Evolutionary conservation across 176 grass and related monocot species (phyloP).

Genomic region (Lolium perenne): DNA sequence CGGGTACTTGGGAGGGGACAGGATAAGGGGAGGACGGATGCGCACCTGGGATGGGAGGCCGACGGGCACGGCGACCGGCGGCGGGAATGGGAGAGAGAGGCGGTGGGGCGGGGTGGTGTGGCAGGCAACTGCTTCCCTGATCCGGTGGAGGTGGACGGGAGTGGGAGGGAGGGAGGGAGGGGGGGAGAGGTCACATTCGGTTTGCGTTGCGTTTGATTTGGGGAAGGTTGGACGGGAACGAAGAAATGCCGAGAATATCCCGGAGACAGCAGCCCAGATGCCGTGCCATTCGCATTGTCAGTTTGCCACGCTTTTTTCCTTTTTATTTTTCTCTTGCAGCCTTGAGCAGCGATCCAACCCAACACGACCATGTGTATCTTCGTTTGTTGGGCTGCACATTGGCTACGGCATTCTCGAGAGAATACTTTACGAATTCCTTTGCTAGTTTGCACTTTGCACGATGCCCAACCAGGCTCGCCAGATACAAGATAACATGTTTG

Average conservation of each 20-base stretch:
- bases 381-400: background rate
- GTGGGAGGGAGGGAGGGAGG: background rate
- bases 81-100: constrained; percentile 4
- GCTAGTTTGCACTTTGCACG: background rate
- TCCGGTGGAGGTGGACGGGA: constrained; percentile 35
- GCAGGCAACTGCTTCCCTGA: constrained; percentile 19
- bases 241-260: constrained; percentile 29
- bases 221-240: constrained; percentile 12
- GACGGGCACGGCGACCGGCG: background rate
- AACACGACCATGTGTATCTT: background rate
- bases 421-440: background rate
- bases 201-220: constrained; percentile 31
- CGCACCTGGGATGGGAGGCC: background rate
- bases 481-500: too few species aligned
- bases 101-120: background rate
- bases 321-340: background rate
- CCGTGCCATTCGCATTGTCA: background rate
- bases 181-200: background rate
- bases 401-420: background rate
- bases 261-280: background rate
- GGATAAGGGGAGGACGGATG: background rate
- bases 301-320: background rate
- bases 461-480: too few species aligned
- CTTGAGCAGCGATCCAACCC: constrained; percentile 14
- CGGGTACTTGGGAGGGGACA: background rate